phyloP scores from a whole-genome alignment of 257 asterid species.

The Verbascum thapsus region DNA sequence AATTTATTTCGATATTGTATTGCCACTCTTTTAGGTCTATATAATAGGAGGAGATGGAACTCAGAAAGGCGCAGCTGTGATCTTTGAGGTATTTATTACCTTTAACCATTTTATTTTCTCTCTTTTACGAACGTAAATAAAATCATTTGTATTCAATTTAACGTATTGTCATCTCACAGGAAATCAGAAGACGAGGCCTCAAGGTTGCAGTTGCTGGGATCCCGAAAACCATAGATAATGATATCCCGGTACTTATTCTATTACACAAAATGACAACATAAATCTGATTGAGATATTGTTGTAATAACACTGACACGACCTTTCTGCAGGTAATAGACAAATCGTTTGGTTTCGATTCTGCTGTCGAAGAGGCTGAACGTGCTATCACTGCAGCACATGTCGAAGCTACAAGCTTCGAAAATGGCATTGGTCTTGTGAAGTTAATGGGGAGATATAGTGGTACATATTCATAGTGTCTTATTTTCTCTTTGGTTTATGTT shows the following conservation, averaged over 20 bases:
- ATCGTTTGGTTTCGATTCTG: constrained; percentile 92
- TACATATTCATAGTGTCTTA: constrained; percentile 29
- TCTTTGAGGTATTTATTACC: constrained; percentile 94
- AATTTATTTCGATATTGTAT: neutral
- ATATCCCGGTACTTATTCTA: constrained; percentile 64
- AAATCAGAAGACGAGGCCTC: constrained; percentile 79
- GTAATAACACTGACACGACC: neutral
- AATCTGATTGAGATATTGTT: neutral
- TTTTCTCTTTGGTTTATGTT: neutral
- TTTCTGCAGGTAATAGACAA: constrained; percentile 79
- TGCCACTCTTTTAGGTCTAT: constrained; percentile 57
- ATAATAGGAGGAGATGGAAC: constrained; percentile 97
- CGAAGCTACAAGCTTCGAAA: constrained; percentile 90
- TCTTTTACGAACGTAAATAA: too few relatives aligned
- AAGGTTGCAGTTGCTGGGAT: constrained; percentile 83
- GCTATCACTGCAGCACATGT: constrained; percentile 97
- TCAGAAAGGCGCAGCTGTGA: constrained; percentile 86
- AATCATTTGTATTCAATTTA: neutral
- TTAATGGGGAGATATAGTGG: constrained; percentile 93
- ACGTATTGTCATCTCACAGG: constrained; percentile 45
- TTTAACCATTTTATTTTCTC: too few relatives aligned
- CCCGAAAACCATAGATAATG: constrained; percentile 91
- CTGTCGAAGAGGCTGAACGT: constrained; percentile 98
- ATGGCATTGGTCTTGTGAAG: constrained; percentile 90
- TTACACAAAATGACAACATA: neutral